A percentile compares a stretch with the other conserved stretches of the same genome.
Evolutionary conservation across 352 stramenopile species (phyloP).

Genomic region (Phytopythium litorale): DNA sequence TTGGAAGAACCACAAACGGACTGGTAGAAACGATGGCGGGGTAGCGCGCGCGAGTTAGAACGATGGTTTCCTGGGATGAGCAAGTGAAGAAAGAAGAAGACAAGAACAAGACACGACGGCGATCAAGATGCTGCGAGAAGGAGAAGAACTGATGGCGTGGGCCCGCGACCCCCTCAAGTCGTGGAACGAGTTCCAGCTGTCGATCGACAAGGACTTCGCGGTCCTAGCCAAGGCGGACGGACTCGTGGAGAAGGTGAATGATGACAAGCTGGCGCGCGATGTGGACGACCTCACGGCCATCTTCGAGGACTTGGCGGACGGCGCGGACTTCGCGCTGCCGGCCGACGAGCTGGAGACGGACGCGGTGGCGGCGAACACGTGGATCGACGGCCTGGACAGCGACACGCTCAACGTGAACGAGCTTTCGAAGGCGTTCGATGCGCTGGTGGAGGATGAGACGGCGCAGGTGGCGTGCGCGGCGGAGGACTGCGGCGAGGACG

Average conservation of each 20-base stretch:
- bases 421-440: conserved; percentile 64
- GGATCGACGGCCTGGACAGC: conserved; percentile 65
- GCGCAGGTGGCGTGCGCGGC: conserved; percentile 13
- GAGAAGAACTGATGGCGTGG: conserved; percentile 56
- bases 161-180: conserved; percentile 44
- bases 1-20: conserved; percentile 50
- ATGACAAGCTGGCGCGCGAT: conserved; percentile 68
- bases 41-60: conserved; percentile 69
- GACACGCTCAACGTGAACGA: conserved; percentile 72
- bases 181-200: conserved; percentile 47
- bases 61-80: conserved; percentile 81
- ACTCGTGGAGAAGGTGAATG: conserved; percentile 64
- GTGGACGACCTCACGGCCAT: conserved; percentile 74
- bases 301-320: conserved; percentile 67
- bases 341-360: conserved; percentile 40
- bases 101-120: conserved; percentile 36
- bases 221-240: conserved; percentile 12
- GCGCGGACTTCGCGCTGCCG: conserved; percentile 54
- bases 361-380: conserved; percentile 26
- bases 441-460: conserved; percentile 42
- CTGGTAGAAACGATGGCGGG: conserved; percentile 77
- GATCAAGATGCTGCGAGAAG: conserved; percentile 56
- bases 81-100: conserved; percentile 71
- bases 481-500: conserved; percentile 31
- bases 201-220: conserved; percentile 37